Evolutionary conservation across 2,329 filamentous ascomycete species (phyloP).

Genomic region (Fusarium pseudonygamai): DNA sequence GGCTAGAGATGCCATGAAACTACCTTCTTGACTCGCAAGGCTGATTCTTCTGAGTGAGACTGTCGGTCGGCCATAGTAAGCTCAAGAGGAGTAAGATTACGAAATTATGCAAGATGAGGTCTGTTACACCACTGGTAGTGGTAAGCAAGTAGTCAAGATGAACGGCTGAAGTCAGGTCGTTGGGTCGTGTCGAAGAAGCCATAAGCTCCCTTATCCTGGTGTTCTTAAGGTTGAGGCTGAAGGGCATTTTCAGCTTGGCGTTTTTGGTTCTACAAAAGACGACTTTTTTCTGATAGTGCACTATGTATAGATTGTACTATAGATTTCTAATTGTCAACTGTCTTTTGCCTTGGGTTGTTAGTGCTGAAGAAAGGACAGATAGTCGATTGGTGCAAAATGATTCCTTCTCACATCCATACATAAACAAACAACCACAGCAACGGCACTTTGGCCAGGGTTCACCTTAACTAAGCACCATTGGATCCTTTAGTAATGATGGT

Average conservation of each 20-base stretch:
- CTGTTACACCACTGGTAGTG: conserved; percentile 1
- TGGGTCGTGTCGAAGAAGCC: not conserved
- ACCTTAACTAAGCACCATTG: conserved; percentile 1
- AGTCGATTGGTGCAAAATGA: not conserved
- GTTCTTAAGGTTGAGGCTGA: conserved; percentile 23
- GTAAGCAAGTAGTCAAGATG: not conserved
- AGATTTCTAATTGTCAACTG: not conserved
- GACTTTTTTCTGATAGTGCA: not conserved
- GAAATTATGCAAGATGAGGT: conserved; percentile 7
- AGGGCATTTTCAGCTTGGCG: conserved; percentile 2
- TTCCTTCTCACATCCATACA: not conserved
- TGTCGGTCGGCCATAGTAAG: conserved; percentile 1
- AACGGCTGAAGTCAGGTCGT: not conserved
- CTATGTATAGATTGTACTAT: not conserved
- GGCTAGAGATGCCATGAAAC: not conserved
- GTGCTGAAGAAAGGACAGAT: not conserved
- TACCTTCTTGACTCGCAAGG: conserved; percentile 7
- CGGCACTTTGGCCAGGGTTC: conserved; percentile 15
- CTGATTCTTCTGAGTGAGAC: conserved; percentile 14
- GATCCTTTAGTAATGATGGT: conserved; percentile 26
- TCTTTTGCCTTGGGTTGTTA: not conserved
- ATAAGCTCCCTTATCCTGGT: too few species aligned
- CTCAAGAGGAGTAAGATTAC: conserved; percentile 7
- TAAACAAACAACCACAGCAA: conserved; percentile 18
- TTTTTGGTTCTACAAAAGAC: not conserved